Evolutionary conservation across 1,284 basidiomycete species (phyloP).

Genomic region (Neonothopanus nambi): DNA sequence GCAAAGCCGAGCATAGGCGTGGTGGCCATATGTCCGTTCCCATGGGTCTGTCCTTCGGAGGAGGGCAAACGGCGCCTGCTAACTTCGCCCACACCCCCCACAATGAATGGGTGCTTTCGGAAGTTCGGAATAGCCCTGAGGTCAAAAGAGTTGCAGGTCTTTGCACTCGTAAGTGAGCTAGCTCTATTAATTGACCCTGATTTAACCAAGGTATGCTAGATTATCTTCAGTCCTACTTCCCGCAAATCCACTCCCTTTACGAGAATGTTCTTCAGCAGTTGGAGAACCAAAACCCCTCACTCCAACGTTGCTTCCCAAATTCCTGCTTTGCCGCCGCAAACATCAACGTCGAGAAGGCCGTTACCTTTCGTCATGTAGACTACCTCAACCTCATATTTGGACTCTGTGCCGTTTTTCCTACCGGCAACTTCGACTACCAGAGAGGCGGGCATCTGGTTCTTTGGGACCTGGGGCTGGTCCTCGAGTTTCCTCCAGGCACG

Average conservation of each 20-base stretch:
- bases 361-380: neutral
- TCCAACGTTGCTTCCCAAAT: neutral
- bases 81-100: neutral
- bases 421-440: slow-evolving; percentile 12
- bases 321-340: slow-evolving; percentile 3
- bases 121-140: neutral
- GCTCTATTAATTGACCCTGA: too few species aligned
- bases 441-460: slow-evolving; percentile 16
- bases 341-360: neutral
- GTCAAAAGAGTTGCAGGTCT: neutral
- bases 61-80: slow-evolving; percentile 5
- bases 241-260: slow-evolving; percentile 1
- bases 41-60: slow-evolving; percentile 14
- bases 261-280: slow-evolving; percentile 1
- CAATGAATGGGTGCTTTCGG: neutral
- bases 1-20: neutral
- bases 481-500: slow-evolving; percentile 16
- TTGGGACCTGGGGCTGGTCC: slow-evolving; percentile 15
- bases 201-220: neutral
- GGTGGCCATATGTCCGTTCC: slow-evolving; percentile 1
- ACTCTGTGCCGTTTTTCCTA: slow-evolving; percentile 4
- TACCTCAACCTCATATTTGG: slow-evolving; percentile 1
- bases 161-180: neutral
- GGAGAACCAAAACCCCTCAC: neutral
- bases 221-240: slow-evolving; percentile 3